Conservation (phyloP, 2,329 filamentous ascomycete species). For the Beauveria varroae region DNA sequence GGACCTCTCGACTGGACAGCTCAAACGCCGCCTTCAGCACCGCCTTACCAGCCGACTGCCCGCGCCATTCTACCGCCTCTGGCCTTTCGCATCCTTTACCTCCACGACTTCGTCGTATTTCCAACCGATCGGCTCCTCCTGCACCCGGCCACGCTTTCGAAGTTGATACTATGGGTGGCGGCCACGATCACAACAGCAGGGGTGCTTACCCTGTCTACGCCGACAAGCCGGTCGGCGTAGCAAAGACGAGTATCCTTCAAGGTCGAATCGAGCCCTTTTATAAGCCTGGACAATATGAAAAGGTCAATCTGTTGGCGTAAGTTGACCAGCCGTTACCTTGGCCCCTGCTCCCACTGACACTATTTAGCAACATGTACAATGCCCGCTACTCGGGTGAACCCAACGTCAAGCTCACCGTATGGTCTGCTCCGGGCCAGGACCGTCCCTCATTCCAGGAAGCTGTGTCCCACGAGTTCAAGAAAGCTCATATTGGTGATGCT, state of each 20-base stretch:
- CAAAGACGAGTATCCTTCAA: constrained; percentile 78
- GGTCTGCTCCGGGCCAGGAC: constrained; percentile 70
- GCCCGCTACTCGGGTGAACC: constrained; percentile 53
- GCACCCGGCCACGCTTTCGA: constrained; percentile 23
- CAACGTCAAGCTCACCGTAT: constrained; percentile 77
- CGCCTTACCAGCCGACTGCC: constrained; percentile 7
- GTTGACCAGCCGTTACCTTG: constrained; percentile 19
- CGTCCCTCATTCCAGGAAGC: constrained; percentile 86
- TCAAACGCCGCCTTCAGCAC: neutral
- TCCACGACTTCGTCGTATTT: constrained; percentile 23
- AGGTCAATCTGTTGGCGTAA: constrained; percentile 65
- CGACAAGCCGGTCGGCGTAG: constrained; percentile 58
- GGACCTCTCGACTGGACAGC: constrained; percentile 7
- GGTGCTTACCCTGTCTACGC: constrained; percentile 46
- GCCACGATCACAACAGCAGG: constrained; percentile 34
- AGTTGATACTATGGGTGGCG: constrained; percentile 43
- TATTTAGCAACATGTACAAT: constrained; percentile 30
- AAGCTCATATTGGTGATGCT: constrained; percentile 64
- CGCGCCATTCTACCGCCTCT: constrained; percentile 9
- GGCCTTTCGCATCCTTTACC: constrained; percentile 9
- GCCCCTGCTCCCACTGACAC: constrained; percentile 14
- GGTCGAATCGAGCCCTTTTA: constrained; percentile 79
- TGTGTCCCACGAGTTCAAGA: constrained; percentile 62
- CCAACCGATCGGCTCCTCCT: constrained; percentile 31
- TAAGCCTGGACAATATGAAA: constrained; percentile 67